Evolutionary conservation across 2,329 filamentous ascomycete genomes (phyloP).

Genomic region (Xylaria multiplex): DNA sequence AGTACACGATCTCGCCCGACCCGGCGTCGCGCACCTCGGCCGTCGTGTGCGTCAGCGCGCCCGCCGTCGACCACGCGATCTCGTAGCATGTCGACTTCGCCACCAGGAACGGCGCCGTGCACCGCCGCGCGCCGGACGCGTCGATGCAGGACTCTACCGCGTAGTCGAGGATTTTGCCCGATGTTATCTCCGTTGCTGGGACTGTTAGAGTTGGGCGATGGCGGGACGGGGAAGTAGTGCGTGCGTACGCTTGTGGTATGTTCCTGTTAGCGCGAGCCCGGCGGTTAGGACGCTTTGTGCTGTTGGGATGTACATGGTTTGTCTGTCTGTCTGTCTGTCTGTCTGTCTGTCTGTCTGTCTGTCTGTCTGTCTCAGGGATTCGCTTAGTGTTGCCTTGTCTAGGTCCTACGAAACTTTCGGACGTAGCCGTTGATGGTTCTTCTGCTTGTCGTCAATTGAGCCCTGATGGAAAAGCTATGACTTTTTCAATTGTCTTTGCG

Average conservation of each 20-base stretch:
- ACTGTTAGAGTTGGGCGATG: neutral
- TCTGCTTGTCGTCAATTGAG: neutral
- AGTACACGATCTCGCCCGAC: conserved; percentile 55
- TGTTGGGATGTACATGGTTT: conserved; percentile 46
- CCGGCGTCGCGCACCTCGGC: conserved; percentile 47
- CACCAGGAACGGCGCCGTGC: conserved; percentile 55
- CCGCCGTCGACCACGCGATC: conserved; percentile 55
- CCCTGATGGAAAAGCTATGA: neutral
- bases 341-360: too few species aligned
- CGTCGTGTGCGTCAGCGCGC: conserved; percentile 52
- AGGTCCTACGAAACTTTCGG: too few species aligned
- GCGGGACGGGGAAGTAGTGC: neutral
- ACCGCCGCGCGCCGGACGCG: conserved; percentile 52
- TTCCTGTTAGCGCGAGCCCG: conserved; percentile 44
- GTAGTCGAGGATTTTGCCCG: conserved; percentile 55
- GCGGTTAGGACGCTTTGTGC: conserved; percentile 46
- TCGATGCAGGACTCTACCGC: conserved; percentile 56
- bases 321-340: neutral
- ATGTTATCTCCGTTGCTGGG: conserved; percentile 43
- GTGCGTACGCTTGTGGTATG: conserved; percentile 40
- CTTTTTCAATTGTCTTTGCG: neutral
- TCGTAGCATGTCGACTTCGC: conserved; percentile 53
- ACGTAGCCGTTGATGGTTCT: neutral
- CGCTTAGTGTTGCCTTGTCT: neutral
- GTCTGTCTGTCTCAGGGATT: too few species aligned